Conservation (phyloP, 345 rosid species). For the Durio zibethinus region DNA sequence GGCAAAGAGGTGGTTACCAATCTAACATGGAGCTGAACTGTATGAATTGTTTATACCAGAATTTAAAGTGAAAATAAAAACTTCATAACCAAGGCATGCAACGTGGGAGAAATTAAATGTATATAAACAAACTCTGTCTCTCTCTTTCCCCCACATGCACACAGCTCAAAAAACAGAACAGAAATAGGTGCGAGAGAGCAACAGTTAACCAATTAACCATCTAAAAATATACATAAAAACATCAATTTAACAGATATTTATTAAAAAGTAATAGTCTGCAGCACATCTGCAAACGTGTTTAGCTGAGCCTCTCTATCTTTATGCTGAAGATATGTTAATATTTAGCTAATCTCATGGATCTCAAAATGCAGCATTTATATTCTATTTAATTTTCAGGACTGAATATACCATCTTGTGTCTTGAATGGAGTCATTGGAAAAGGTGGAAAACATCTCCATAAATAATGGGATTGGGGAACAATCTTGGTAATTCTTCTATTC, state of each 20-base stretch:
- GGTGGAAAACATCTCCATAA: neutral
- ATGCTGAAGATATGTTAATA: neutral
- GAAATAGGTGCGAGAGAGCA: neutral
- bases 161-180: neutral
- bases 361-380: neutral
- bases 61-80: neutral
- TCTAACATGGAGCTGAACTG: neutral
- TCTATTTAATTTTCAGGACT: neutral
- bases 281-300: neutral
- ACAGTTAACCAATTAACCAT: neutral
- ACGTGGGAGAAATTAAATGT: neutral
- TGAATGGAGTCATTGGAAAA: neutral
- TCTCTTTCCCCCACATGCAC: neutral
- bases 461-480: neutral
- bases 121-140: neutral
- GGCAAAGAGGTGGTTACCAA: conserved; percentile 2
- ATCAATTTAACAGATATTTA: neutral
- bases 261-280: neutral
- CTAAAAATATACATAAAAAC: neutral
- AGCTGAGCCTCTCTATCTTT: neutral
- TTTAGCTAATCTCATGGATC: neutral
- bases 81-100: neutral
- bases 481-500: neutral
- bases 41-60: neutral
- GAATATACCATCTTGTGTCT: neutral